These are phyloP conservation scores for Balansia obtecta DNA, from an alignment of 2,329 filamentous ascomycete genomes.

Conservation along the genomic window DNA sequence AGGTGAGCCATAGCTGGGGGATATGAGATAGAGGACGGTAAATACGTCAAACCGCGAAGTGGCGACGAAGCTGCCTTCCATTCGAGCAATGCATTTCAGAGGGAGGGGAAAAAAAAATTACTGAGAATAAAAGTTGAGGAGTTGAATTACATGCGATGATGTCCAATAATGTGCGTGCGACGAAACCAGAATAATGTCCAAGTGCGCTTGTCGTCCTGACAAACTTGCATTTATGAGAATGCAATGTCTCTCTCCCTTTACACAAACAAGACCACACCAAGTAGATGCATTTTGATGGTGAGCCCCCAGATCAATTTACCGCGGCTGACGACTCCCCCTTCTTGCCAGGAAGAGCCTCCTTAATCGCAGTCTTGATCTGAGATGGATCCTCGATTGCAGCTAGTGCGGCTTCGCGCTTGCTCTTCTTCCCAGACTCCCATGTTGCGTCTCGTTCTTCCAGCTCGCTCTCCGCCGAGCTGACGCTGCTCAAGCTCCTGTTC, in stretches of 20 bases:
- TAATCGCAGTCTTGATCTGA: conserved; percentile 26
- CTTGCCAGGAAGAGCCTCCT: conserved; percentile 15
- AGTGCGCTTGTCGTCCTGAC: background rate
- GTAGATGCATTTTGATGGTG: background rate
- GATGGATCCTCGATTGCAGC: conserved; percentile 39
- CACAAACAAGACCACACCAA: background rate
- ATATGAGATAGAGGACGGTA: background rate
- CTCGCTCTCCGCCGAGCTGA: conserved; percentile 42
- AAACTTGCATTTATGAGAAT: background rate
- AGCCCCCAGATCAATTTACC: background rate
- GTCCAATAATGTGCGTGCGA: no score
- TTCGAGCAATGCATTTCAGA: no score
- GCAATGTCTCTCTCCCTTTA: background rate
- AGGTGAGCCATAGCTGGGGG: background rate
- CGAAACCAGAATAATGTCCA: background rate
- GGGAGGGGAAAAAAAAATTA: background rate
- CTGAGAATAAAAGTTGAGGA: background rate
- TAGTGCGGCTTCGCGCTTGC: conserved; percentile 38
- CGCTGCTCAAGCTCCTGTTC: conserved; percentile 39
- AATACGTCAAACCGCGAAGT: background rate
- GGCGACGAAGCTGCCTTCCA: background rate
- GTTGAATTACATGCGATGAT: background rate
- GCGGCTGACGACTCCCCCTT: conserved; percentile 5
- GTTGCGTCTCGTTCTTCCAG: conserved; percentile 32
- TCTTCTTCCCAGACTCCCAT: conserved; percentile 29